These are phyloP conservation scores for Hymenoscyphus scutula DNA, from an alignment of 2,329 filamentous ascomycete genomes.

Conservation along the genomic window DNA sequence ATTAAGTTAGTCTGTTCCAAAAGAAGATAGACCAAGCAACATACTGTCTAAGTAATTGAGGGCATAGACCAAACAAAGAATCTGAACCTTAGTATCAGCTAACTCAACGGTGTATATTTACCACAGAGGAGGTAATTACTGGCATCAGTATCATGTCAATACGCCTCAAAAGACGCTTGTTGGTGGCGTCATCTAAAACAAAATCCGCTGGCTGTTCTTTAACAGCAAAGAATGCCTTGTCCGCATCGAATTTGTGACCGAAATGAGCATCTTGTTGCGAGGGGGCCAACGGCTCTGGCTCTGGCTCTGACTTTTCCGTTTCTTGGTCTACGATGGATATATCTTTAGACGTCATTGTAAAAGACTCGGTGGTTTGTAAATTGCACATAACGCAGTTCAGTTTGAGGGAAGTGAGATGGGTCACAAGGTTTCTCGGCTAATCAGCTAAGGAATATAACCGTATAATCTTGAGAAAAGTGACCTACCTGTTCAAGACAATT, in stretches of 20 bases:
- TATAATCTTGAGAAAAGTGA: too few species aligned
- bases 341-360: not conserved
- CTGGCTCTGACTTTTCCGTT: not conserved
- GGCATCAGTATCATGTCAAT: constrained; percentile 1
- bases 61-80: not conserved
- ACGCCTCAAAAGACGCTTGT: not conserved
- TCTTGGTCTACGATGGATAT: not conserved
- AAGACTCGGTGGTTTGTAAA: too few species aligned
- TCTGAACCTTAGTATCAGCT: not conserved
- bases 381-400: too few species aligned
- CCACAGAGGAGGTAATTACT: constrained; percentile 51
- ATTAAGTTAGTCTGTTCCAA: not conserved
- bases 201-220: not conserved
- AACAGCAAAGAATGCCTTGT: not conserved
- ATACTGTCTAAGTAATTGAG: constrained; percentile 1
- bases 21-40: not conserved
- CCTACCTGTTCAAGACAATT: too few species aligned
- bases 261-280: not conserved
- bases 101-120: constrained; percentile 41
- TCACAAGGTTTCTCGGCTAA: too few species aligned
- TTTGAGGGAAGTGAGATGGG: too few species aligned
- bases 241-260: not conserved
- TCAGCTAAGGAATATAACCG: too few species aligned
- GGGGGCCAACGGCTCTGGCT: not conserved
- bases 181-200: not conserved